These are phyloP conservation scores for Fusarium temperatum DNA, from an alignment of 2,329 filamentous ascomycete genomes.

Conservation along the genomic window DNA sequence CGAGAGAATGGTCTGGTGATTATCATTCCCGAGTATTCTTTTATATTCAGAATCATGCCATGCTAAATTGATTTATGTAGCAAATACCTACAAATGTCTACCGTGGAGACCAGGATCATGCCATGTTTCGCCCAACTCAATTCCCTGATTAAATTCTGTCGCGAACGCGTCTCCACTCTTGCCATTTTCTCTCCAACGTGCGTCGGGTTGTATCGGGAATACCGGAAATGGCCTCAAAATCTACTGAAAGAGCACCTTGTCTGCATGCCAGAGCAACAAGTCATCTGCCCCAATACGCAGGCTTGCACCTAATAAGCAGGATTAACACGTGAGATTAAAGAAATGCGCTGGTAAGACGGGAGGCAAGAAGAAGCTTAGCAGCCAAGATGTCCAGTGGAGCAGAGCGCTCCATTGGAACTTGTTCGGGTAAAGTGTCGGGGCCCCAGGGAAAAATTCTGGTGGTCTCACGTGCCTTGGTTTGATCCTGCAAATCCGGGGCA, in stretches of 20 bases:
- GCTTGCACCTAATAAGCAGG: too few relatives aligned
- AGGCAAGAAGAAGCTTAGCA: background rate
- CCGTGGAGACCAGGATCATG: background rate
- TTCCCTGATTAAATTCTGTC: background rate
- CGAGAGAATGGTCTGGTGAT: fast-evolving
- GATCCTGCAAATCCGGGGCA: background rate
- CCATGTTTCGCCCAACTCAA: background rate
- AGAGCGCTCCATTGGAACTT: background rate
- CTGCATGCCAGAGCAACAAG: fast-evolving
- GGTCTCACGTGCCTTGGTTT: background rate
- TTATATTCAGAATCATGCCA: background rate
- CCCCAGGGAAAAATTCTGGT: background rate
- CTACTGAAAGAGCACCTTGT: background rate
- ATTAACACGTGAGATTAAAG: background rate
- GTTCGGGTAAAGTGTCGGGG: background rate
- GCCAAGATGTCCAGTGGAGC: background rate
- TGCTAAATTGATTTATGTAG: background rate
- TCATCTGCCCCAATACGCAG: too few relatives aligned
- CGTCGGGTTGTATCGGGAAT: background rate
- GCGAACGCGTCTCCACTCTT: background rate
- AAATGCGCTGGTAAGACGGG: background rate
- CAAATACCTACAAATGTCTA: background rate
- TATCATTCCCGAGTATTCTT: fast-evolving
- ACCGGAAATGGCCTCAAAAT: background rate
- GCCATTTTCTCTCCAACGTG: background rate